A percentile compares a stretch with the other conserved stretches of the same genome.
Evolutionary conservation across 305 asterid genomes (phyloP).

Genomic region (Rubia balearica): DNA sequence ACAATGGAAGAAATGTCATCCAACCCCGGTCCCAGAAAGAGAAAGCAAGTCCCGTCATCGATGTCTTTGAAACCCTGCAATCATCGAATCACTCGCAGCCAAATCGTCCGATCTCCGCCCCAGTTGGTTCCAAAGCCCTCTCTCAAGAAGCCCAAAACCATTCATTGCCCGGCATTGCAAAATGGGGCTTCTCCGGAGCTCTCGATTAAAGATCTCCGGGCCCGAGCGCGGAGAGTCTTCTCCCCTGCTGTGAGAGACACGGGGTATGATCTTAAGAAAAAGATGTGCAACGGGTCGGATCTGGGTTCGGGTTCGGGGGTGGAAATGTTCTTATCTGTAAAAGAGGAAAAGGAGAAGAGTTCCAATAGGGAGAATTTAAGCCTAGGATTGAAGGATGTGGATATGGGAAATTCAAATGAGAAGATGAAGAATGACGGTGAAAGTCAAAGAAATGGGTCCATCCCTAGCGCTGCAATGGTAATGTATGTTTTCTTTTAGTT

Average conservation of each 20-base stretch:
- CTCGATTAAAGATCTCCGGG: conserved; percentile 44
- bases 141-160: conserved; percentile 16
- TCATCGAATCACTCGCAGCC: conserved; percentile 43
- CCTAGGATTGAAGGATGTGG: conserved; percentile 5
- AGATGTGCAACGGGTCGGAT: conserved; percentile 8
- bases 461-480: conserved; percentile 17
- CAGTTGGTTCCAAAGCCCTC: conserved; percentile 8
- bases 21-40: conserved; percentile 6
- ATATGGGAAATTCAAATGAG: not conserved
- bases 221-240: conserved; percentile 46
- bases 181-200: conserved; percentile 16
- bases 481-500: not conserved
- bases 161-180: not conserved
- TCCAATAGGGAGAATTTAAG: not conserved
- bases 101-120: conserved; percentile 7
- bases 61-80: conserved; percentile 2
- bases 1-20: not conserved
- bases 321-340: not conserved
- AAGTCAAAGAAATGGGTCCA: not conserved
- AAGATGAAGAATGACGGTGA: not conserved
- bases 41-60: conserved; percentile 11
- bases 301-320: not conserved
- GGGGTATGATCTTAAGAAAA: conserved; percentile 2
- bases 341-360: not conserved
- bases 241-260: conserved; percentile 26